Conservation (phyloP, 306 rosid species). For the Rosa chinensis region DNA sequence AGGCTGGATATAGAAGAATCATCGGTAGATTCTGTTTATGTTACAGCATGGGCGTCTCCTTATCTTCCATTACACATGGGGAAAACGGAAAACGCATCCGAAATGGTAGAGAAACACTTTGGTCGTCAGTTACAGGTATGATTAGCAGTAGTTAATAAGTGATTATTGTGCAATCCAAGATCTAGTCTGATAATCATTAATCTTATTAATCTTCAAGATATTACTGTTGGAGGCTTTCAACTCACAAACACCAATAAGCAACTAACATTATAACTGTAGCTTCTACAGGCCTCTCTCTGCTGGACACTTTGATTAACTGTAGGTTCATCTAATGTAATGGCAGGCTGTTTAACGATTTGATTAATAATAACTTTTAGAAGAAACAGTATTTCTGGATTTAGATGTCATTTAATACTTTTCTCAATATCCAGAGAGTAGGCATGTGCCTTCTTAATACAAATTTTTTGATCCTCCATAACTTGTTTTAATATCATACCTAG, state of each 20-base stretch:
- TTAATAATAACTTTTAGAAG: not conserved
- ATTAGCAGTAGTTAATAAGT: not conserved
- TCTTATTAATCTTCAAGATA: not conserved
- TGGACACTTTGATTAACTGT: too few species aligned
- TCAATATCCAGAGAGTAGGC: not conserved
- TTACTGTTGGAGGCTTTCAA: not conserved
- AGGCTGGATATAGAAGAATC: conserved; percentile 87
- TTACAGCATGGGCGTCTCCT: conserved; percentile 91
- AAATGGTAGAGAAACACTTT: conserved; percentile 72
- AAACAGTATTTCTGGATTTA: not conserved
- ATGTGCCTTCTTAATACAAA: not conserved
- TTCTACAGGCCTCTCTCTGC: too few species aligned
- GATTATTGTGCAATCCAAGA: not conserved
- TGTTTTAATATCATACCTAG: not conserved
- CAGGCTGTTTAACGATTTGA: not conserved
- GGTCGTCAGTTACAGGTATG: conserved; percentile 88
- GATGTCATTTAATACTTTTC: not conserved
- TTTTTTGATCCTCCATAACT: not conserved
- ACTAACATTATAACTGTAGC: not conserved
- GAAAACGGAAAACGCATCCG: conserved; percentile 64
- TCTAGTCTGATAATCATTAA: not conserved
- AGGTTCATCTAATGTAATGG: too few species aligned
- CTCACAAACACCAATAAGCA: not conserved
- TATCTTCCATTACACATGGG: conserved; percentile 94
- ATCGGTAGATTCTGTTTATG: conserved; percentile 59